A percentile compares a stretch with the other conserved stretches of the same genome.
Conservation (phyloP, 768 basidiomycete genomes). For the Serpula lacrymans region DNA sequence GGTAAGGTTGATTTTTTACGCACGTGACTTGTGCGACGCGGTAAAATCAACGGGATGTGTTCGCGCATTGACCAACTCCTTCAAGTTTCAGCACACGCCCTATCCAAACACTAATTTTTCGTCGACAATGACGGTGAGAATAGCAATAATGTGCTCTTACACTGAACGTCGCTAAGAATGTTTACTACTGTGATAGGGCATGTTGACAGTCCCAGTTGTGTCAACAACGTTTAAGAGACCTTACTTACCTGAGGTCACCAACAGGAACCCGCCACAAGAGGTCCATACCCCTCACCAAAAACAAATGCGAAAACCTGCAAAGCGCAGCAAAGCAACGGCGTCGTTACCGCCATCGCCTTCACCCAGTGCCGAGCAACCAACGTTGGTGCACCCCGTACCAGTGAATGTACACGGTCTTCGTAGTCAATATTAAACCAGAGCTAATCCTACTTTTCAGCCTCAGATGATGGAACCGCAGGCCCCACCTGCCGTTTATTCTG, state of each 20-base stretch:
- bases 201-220: too few relatives aligned
- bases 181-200: too few relatives aligned
- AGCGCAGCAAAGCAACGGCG: constrained; percentile 12
- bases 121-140: neutral
- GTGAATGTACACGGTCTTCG: neutral
- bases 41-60: neutral
- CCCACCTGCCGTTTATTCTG: constrained; percentile 18
- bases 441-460: constrained; percentile 4
- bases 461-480: constrained; percentile 6
- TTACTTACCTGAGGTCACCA: too few relatives aligned
- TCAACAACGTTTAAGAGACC: too few relatives aligned
- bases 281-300: constrained; percentile 5
- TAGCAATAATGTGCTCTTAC: neutral
- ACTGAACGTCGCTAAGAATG: neutral
- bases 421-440: constrained; percentile 7
- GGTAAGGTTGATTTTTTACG: constrained; percentile 19
- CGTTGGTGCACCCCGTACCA: neutral
- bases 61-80: neutral
- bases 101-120: neutral
- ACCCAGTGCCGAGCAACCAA: neutral
- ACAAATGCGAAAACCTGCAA: constrained; percentile 9
- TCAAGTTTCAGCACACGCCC: neutral
- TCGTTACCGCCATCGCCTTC: too few relatives aligned
- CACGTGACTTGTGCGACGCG: constrained; percentile 21
- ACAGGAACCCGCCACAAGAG: too few relatives aligned